Conservation (phyloP, 179 eudicot genomes). For the Spergularia azorica region DNA sequence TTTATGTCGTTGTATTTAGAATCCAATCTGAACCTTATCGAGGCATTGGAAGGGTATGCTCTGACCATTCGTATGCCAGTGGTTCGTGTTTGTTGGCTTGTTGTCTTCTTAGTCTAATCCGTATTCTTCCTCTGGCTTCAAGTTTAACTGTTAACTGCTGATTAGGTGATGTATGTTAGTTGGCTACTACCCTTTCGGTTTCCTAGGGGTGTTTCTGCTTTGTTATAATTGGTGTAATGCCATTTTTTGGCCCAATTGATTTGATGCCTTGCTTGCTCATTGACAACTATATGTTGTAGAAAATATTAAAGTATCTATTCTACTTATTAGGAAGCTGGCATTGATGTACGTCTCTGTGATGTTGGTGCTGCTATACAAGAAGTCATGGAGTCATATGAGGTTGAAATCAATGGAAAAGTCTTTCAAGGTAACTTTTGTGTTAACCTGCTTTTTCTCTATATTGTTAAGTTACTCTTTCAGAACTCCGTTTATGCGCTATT, state of each 20-base stretch:
- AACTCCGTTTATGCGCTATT: background rate
- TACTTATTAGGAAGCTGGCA: constrained; percentile 76
- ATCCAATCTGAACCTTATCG: background rate
- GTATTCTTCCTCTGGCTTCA: background rate
- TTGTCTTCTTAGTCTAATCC: background rate
- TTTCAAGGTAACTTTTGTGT: constrained; percentile 74
- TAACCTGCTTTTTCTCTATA: background rate
- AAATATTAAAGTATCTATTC: constrained; percentile 5
- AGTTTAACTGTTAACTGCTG: background rate
- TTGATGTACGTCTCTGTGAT: constrained; percentile 96
- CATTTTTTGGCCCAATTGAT: too few species aligned
- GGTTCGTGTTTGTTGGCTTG: background rate
- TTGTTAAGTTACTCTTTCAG: background rate
- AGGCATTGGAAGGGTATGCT: background rate
- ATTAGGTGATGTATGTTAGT: background rate
- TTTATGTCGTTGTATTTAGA: too few species aligned
- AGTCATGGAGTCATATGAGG: constrained; percentile 99
- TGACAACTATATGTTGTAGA: constrained; percentile 1
- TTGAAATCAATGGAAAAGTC: constrained; percentile 91
- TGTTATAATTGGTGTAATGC: background rate
- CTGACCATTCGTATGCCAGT: background rate
- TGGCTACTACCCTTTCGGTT: background rate
- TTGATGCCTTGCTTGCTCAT: too few species aligned
- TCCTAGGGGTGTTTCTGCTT: background rate
- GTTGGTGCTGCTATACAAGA: constrained; percentile 99